These are phyloP conservation scores for Articulospora tetracladia DNA, from an alignment of 495 filamentous ascomycete genomes.

Conservation along the genomic window DNA sequence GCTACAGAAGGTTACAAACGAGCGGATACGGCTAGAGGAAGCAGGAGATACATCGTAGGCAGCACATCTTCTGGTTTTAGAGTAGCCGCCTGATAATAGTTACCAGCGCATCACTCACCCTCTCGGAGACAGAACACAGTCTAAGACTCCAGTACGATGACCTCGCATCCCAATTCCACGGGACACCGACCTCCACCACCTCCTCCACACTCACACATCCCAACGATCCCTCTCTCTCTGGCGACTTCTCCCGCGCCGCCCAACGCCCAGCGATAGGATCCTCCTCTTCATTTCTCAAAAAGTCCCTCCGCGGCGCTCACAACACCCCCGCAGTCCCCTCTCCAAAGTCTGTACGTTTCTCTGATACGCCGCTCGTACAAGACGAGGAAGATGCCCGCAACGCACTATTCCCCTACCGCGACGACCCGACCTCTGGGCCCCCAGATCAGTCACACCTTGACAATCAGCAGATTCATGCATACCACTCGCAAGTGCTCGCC, in stretches of 20 bases:
- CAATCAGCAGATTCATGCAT: slow-evolving; percentile 84
- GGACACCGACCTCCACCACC: slow-evolving; percentile 47
- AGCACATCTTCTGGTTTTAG: background rate
- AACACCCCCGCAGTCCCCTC: slow-evolving; percentile 19
- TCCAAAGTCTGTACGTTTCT: slow-evolving; percentile 87
- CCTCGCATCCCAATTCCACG: slow-evolving; percentile 57
- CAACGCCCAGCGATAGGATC: slow-evolving; percentile 30
- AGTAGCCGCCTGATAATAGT: slow-evolving; percentile 9
- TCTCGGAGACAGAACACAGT: slow-evolving; percentile 43
- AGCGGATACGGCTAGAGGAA: slow-evolving; percentile 57
- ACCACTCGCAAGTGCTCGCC: slow-evolving; percentile 72
- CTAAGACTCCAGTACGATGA: slow-evolving; percentile 57
- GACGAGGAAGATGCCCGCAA: slow-evolving; percentile 50
- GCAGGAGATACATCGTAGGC: slow-evolving; percentile 54
- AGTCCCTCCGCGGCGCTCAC: slow-evolving; percentile 18
- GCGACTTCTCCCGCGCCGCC: slow-evolving; percentile 65
- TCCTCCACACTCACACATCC: slow-evolving; percentile 48
- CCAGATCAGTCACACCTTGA: slow-evolving; percentile 61
- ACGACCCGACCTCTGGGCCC: slow-evolving; percentile 37
- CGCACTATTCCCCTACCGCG: slow-evolving; percentile 64
- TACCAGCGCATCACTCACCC: slow-evolving; percentile 38
- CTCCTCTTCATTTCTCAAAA: slow-evolving; percentile 39
- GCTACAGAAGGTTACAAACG: slow-evolving; percentile 68
- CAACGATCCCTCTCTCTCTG: slow-evolving; percentile 61
- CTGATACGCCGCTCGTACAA: slow-evolving; percentile 55